Base-by-base conservation (phyloP, 1,139 yeast genomes). In the Hyphopichia wangnamkhiaoensis region DNA sequence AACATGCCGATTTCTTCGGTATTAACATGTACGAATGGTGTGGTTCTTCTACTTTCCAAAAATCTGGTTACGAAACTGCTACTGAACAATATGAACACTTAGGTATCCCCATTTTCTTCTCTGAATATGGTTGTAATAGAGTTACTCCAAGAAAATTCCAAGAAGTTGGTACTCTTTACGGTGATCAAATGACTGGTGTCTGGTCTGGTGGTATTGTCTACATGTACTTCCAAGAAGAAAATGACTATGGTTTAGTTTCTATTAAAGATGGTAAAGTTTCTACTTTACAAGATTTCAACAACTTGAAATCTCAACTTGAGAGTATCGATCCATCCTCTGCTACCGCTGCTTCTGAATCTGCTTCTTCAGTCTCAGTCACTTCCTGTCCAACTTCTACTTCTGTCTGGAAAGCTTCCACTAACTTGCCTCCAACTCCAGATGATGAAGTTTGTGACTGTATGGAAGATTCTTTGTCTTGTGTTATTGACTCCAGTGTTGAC, bases 11-110 rank as follows among this genome's bases (percentile, higher is more conserved):
- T 59, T 90, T 90, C 66, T 88, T 87, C 56, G 97, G 96, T 39
- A 78, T 91, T 54, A 90, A 91, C 71, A 85, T 93, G 52, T 90
- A 90, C 63, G 89, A 85, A 61, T 84, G 97, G 97, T 90, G 97
- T 64, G 85, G 90, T 13, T 85, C 91, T 36, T 59, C 76, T 15
- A 71, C 77, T 40, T 87, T 84, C 76, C 51, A 65, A 37, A 58
- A 80, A 3, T 84, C 95, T 15, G 96, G 96, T 23, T 90, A 86
- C 62, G 74, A 70, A 41, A 68, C 59, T 35, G 70, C 82, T 53
- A 84, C 84, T 50, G 59, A 74, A 5, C 80, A 82, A 43, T 82
- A 83, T 60, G 53, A 66, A 31, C 76, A 84, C 60, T 72, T 88
- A 47, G 71, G 88, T 12, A 81, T 88, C 42, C 97, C 97, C 12